These are phyloP conservation scores for Papiliotrema nemorosa DNA, from an alignment of 1,284 basidiomycete genomes.

Conservation along the genomic window DNA sequence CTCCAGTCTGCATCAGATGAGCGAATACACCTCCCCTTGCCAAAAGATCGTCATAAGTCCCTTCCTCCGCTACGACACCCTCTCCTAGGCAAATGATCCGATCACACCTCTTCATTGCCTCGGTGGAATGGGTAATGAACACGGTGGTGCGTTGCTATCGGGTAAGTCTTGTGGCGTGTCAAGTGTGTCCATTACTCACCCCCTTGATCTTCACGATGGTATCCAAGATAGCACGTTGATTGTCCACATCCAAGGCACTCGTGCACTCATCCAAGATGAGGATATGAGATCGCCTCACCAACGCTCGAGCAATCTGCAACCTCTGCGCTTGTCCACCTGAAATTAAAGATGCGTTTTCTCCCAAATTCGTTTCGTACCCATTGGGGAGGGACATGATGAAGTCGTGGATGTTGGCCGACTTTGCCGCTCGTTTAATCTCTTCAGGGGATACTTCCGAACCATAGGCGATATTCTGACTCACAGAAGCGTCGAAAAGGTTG, in stretches of 20 bases:
- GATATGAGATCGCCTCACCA: constrained; percentile 67
- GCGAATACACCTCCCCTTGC: constrained; percentile 71
- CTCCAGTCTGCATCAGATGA: constrained; percentile 75
- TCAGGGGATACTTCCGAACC: constrained; percentile 58
- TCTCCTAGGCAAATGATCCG: constrained; percentile 76
- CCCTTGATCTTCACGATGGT: constrained; percentile 64
- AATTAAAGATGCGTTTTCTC: constrained; percentile 81
- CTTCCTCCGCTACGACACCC: constrained; percentile 74
- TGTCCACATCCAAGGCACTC: constrained; percentile 77
- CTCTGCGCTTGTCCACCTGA: constrained; percentile 95
- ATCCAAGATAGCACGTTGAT: constrained; percentile 74
- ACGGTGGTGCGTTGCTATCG: constrained; percentile 65
- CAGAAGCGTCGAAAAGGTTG: constrained; percentile 77
- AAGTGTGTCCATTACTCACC: constrained; percentile 33
- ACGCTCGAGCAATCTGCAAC: constrained; percentile 83
- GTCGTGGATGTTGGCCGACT: constrained; percentile 76
- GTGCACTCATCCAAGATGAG: constrained; percentile 94
- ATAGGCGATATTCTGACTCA: constrained; percentile 83
- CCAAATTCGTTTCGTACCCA: constrained; percentile 80
- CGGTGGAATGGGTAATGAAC: constrained; percentile 89
- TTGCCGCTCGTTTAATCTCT: constrained; percentile 67
- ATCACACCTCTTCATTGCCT: constrained; percentile 89
- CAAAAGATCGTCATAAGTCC: constrained; percentile 69
- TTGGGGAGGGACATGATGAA: constrained; percentile 75
- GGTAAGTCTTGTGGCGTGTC: no score